phyloP scores from a whole-genome alignment of 352 stramenopile species.

The Peronospora destructor region DNA sequence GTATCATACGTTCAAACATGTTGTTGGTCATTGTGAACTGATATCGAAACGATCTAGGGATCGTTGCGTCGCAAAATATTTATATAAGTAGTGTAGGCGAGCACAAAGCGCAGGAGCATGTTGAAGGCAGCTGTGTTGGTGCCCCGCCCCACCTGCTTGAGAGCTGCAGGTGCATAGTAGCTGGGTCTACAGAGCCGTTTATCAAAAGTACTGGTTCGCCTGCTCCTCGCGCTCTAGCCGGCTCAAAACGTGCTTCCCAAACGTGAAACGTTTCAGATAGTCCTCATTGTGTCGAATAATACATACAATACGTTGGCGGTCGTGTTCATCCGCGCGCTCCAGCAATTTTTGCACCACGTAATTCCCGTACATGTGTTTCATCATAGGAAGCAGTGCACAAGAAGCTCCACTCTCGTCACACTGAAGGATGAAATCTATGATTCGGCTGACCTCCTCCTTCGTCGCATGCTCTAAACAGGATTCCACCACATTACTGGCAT shows the following conservation, averaged over 20 bases:
- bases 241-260: constrained; percentile 90
- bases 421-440: constrained; percentile 74
- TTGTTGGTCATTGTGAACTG: constrained; percentile 25
- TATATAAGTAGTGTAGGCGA: constrained; percentile 35
- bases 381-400: constrained; percentile 88
- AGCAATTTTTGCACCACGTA: constrained; percentile 96
- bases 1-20: constrained; percentile 34
- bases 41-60: constrained; percentile 15
- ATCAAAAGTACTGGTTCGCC: constrained; percentile 30
- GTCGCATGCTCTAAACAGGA: constrained; percentile 88
- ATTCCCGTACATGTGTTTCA: constrained; percentile 95
- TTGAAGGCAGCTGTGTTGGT: constrained; percentile 20
- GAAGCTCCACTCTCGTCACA: constrained; percentile 64
- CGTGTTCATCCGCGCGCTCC: constrained; percentile 80
- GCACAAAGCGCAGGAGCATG: constrained; percentile 25
- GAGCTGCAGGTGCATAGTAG: constrained; percentile 7
- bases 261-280: constrained; percentile 89
- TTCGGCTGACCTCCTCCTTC: constrained; percentile 69
- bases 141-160: constrained; percentile 15
- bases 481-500: constrained; percentile 94
- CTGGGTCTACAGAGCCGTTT: constrained; percentile 6
- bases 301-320: constrained; percentile 84
- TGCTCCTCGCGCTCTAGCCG: constrained; percentile 34
- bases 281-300: constrained; percentile 88
- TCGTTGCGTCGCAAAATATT: constrained; percentile 34